phyloP scores from a whole-genome alignment of 805 yeast species.

The Candida arabinofermentans region DNA sequence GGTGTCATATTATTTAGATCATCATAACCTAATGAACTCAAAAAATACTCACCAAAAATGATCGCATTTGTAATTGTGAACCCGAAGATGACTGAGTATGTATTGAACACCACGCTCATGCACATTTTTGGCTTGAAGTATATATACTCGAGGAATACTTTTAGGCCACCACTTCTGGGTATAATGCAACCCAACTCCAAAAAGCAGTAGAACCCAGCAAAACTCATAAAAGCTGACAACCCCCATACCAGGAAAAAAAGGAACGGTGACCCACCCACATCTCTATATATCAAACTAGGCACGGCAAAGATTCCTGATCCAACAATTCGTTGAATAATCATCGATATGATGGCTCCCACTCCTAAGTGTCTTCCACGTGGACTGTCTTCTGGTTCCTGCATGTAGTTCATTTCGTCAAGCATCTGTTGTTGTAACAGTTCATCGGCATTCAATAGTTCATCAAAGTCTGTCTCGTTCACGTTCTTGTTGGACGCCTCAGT shows the following conservation, averaged over 20 bases:
- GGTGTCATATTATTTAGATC: constrained; percentile 35
- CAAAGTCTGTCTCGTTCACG: background rate
- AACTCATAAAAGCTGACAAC: constrained; percentile 56
- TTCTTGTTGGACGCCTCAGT: background rate
- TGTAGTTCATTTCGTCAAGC: constrained; percentile 21
- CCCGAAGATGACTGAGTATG: constrained; percentile 47
- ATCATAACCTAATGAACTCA: constrained; percentile 41
- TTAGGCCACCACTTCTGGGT: constrained; percentile 74
- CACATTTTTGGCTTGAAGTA: constrained; percentile 56
- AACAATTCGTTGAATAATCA: constrained; percentile 64
- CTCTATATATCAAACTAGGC: constrained; percentile 61
- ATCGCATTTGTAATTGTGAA: constrained; percentile 47
- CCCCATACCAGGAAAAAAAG: constrained; percentile 62
- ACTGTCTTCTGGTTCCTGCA: constrained; percentile 38
- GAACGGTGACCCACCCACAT: constrained; percentile 63
- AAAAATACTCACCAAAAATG: constrained; percentile 51
- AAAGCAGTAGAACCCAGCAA: constrained; percentile 63
- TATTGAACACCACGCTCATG: constrained; percentile 43
- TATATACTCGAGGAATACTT: constrained; percentile 65
- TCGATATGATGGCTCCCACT: constrained; percentile 56
- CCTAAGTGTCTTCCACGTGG: constrained; percentile 80
- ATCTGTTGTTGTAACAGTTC: constrained; percentile 11
- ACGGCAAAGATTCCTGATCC: constrained; percentile 80
- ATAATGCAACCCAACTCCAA: constrained; percentile 67
- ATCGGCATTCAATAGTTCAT: constrained; percentile 5